Percentiles rank a stretch among this genome's conserved stretches.
These are phyloP conservation scores for Microbotryum intermedium DNA, from an alignment of 1,284 basidiomycete genomes.

Conservation along the genomic window DNA sequence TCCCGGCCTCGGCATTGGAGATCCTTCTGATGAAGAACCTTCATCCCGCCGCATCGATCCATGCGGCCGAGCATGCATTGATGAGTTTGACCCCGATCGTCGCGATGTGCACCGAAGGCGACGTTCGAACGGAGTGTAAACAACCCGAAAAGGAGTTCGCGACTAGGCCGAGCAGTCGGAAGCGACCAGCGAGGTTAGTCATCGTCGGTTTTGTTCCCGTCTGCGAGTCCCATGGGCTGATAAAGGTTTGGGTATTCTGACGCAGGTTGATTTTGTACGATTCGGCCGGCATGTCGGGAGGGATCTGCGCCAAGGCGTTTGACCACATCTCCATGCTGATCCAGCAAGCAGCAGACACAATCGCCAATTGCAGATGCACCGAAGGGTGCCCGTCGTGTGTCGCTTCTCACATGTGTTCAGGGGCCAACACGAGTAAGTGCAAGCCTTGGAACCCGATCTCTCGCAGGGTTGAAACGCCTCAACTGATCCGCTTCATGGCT, in stretches of 20 bases:
- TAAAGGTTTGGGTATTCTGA: neutral
- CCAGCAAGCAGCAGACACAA: conserved; percentile 52
- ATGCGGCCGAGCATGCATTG: conserved; percentile 75
- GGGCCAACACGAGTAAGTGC: conserved; percentile 28
- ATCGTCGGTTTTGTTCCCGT: neutral
- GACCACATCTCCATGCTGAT: conserved; percentile 65
- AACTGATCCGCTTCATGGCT: neutral
- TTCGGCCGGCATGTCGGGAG: conserved; percentile 57
- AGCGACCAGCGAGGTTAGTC: conserved; percentile 62
- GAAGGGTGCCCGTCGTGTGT: conserved; percentile 63
- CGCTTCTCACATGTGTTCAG: conserved; percentile 29
- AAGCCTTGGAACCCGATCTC: neutral
- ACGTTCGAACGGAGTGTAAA: conserved; percentile 81
- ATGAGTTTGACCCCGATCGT: conserved; percentile 60
- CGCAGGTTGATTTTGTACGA: conserved; percentile 75
- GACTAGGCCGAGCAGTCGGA: conserved; percentile 51
- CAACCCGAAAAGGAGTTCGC: conserved; percentile 63
- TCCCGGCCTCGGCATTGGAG: conserved; percentile 53
- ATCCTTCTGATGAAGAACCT: conserved; percentile 52
- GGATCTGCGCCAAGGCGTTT: conserved; percentile 69
- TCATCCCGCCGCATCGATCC: conserved; percentile 66
- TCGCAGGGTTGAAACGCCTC: neutral
- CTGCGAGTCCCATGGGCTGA: neutral
- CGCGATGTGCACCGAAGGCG: conserved; percentile 51
- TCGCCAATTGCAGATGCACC: conserved; percentile 61